Evolutionary conservation across 176 grass and related monocot species (phyloP), one percentile per base, ranked within the genome.

Genomic region (Aegilops tauschii): DNA sequence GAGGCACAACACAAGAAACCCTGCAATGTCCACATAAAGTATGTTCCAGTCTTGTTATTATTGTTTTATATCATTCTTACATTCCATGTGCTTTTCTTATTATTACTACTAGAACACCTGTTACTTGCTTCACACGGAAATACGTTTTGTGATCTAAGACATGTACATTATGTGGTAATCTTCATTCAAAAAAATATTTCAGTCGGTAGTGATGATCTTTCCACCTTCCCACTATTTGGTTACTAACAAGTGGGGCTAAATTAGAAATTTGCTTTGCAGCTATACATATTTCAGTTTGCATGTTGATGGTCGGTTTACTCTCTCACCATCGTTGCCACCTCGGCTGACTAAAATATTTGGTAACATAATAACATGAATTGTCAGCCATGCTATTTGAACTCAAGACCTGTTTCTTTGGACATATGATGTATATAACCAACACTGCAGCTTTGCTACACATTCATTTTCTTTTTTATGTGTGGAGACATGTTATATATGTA

Each of bases 21-120:
- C 0, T 81, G 78, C 29, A 81, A 94, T 89, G 39, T 90, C 34
- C 87, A 96, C 62, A 87, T 99, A 32, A 92, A 90, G 97, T 99
- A 99, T 67, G 80, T 16, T 82, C 47, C 21, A 30, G 31, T 66
- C 71, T 17, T 84, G 16, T 49, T 34, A 5, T 58, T 83, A 58
- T 6, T 45, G 18, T 21, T 59, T 37, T 61, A 29, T 2, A 37
- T 25, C 29, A 36, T 34, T 80, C 0, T 49, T 80, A 61, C 1
- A 59, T 70, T 68, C 44, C n/a, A 40, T 18, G 16, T 1, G 1
- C 61, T 84, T 61, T 65, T 35, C 69, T 50, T 70, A 12, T 34
- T 50, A 12, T 16, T 42, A 21, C 17, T 52, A 16, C 49, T 54
- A 54, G 16, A 6, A 54, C 14, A 54, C 50, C 18, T 7, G 50